A percentile compares a stretch with the other conserved stretches of the same genome.
Evolutionary conservation across 805 yeast species (phyloP).

Genomic region (Sungouiozyma ichnusensis): DNA sequence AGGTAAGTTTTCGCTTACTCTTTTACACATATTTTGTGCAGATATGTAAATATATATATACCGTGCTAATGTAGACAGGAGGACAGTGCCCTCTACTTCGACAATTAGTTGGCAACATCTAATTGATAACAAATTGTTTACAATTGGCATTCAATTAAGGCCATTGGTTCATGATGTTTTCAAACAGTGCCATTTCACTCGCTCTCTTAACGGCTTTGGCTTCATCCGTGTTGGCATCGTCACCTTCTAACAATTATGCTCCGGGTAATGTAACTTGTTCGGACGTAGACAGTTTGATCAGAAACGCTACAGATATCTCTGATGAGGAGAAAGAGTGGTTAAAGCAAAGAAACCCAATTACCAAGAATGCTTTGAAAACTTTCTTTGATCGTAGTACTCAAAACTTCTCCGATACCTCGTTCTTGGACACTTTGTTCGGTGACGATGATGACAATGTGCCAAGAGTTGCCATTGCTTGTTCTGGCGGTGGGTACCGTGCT

Average conservation of each 20-base stretch:
- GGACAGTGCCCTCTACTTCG: no score
- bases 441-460: conserved; percentile 22
- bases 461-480: conserved; percentile 50
- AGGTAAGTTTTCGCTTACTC: no score
- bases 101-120: no score
- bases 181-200: background rate
- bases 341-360: conserved; percentile 34
- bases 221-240: conserved; percentile 30
- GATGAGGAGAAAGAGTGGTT: conserved; percentile 45
- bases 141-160: no score
- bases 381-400: conserved; percentile 36
- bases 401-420: conserved; percentile 13
- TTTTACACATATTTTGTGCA: no score
- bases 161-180: background rate
- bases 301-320: conserved; percentile 41
- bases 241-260: conserved; percentile 49
- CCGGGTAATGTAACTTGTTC: conserved; percentile 55
- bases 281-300: conserved; percentile 27
- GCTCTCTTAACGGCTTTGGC: background rate
- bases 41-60: no score
- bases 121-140: no score
- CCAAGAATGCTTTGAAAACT: conserved; percentile 35
- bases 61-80: no score
- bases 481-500: conserved; percentile 91
- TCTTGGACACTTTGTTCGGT: conserved; percentile 15